Conservation (phyloP, 352 stramenopile genomes). For the Phytophthora vignae region DNA sequence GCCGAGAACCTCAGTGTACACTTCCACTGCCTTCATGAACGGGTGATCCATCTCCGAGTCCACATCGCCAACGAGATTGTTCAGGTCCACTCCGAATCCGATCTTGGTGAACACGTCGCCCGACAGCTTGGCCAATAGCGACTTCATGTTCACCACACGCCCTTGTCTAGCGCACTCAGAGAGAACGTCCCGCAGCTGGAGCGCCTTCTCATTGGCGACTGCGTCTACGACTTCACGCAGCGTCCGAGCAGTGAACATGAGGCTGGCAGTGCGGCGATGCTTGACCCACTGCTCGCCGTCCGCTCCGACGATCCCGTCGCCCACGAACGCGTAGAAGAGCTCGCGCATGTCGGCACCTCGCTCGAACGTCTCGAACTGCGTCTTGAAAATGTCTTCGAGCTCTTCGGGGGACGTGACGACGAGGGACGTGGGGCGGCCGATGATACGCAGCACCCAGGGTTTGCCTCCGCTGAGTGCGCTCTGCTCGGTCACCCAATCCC, state of each 20-base stretch:
- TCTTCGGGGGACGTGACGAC: constrained; percentile 47
- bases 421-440: constrained; percentile 43
- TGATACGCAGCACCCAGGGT: constrained; percentile 50
- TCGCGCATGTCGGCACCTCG: constrained; percentile 25
- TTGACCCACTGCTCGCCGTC: constrained; percentile 54
- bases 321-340: constrained; percentile 48
- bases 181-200: constrained; percentile 39
- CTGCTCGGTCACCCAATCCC: constrained; percentile 68
- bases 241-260: constrained; percentile 66
- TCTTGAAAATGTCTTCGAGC: constrained; percentile 39
- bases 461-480: constrained; percentile 33
- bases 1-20: neutral
- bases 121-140: constrained; percentile 56
- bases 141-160: constrained; percentile 40
- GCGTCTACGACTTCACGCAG: constrained; percentile 41
- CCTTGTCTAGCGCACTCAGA: constrained; percentile 1
- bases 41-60: constrained; percentile 24
- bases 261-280: constrained; percentile 71
- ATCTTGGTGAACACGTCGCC: constrained; percentile 78
- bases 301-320: constrained; percentile 55
- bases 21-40: constrained; percentile 15
- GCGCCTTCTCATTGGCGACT: constrained; percentile 34
- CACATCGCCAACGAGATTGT: constrained; percentile 43
- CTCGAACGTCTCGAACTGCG: constrained; percentile 62
- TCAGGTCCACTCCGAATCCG: constrained; percentile 72